Conservation (phyloP, 495 filamentous ascomycete species). For the Neurospora sp. region DNA sequence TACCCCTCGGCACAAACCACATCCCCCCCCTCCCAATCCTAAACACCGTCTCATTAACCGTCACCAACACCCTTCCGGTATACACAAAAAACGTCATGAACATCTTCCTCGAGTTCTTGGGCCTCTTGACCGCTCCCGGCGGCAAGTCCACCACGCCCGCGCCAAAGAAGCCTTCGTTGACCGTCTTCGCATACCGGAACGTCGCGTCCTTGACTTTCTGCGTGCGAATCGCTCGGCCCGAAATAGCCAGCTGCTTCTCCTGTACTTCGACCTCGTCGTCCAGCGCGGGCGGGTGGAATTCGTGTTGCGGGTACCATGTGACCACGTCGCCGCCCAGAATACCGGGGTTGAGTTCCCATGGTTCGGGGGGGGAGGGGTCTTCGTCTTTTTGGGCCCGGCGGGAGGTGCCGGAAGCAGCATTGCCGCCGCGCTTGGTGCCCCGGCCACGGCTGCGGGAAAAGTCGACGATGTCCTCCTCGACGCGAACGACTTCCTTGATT, state of each 20-base stretch:
- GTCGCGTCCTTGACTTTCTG: conserved; percentile 61
- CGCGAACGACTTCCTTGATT: conserved; percentile 66
- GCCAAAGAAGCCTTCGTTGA: conserved; percentile 75
- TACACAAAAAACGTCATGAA: conserved; percentile 92
- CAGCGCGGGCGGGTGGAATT: conserved; percentile 25
- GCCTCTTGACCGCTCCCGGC: conserved; percentile 66
- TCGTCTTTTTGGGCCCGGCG: conserved; percentile 21
- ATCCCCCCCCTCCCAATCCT: conserved; percentile 49
- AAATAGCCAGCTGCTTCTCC: conserved; percentile 64
- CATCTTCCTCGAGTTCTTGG: conserved; percentile 87
- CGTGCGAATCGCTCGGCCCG: conserved; percentile 62
- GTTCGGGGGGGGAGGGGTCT: conserved; percentile 38
- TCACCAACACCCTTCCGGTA: conserved; percentile 61
- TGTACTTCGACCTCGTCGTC: conserved; percentile 38
- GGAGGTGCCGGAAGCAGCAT: background rate
- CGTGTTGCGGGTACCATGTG: conserved; percentile 37
- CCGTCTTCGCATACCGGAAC: conserved; percentile 80
- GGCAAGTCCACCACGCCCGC: conserved; percentile 82
- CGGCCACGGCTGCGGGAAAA: background rate
- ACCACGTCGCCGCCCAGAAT: conserved; percentile 34
- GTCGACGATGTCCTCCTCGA: conserved; percentile 45
- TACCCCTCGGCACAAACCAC: conserved; percentile 48
- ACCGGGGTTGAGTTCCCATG: conserved; percentile 40
- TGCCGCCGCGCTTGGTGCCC: background rate
- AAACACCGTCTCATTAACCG: conserved; percentile 40